Evolutionary conservation across 2,329 filamentous ascomycete genomes (phyloP).

Genomic region (Teratosphaeria viscida): DNA sequence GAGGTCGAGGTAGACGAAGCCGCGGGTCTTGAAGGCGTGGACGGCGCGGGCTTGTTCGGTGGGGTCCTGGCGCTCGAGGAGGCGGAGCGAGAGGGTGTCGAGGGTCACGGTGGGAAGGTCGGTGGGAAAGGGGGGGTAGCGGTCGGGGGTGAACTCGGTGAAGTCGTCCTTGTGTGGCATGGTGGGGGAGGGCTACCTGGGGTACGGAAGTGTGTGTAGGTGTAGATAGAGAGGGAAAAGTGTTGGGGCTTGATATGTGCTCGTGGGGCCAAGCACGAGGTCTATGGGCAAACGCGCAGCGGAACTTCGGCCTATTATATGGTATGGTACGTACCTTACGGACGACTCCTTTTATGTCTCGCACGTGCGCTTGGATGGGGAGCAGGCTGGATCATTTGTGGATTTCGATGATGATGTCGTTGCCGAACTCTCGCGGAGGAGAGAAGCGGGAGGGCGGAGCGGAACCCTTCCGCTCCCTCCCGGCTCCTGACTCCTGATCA

Average conservation of each 20-base stretch:
- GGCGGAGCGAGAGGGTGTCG: slow-evolving; percentile 29
- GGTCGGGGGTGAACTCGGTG: slow-evolving; percentile 21
- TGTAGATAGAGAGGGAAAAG: neutral
- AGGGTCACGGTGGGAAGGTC: slow-evolving; percentile 18
- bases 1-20: slow-evolving; percentile 49
- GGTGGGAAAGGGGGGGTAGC: slow-evolving; percentile 33
- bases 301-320: neutral
- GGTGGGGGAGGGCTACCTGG: neutral
- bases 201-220: neutral
- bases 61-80: slow-evolving; percentile 26
- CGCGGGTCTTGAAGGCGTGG: slow-evolving; percentile 36
- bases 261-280: neutral
- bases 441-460: neutral
- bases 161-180: slow-evolving; percentile 24
- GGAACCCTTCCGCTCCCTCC: neutral
- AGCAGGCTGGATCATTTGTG: neutral
- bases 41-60: slow-evolving; percentile 30
- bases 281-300: neutral
- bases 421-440: too few species aligned
- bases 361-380: too few species aligned
- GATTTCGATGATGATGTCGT: neutral
- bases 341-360: too few species aligned
- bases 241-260: neutral
- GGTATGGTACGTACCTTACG: neutral
- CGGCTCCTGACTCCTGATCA: neutral